phyloP scores from a whole-genome alignment of 179 eudicot species.

The Patellifolia procumbens region DNA sequence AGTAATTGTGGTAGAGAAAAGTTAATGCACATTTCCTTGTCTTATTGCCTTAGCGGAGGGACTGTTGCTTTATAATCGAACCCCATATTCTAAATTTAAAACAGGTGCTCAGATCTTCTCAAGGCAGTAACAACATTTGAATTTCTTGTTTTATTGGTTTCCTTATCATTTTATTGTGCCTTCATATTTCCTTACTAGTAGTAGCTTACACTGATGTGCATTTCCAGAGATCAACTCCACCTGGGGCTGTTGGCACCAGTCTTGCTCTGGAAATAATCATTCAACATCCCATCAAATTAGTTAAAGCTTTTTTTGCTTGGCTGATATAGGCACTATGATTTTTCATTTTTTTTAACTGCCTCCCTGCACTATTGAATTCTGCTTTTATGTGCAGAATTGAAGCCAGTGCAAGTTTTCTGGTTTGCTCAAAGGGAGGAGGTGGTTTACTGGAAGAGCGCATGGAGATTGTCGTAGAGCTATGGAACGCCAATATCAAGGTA shows the following conservation, averaged over 20 bases:
- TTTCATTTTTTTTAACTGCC: not conserved
- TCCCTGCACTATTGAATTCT: constrained; percentile 3
- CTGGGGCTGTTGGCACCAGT: constrained; percentile 94
- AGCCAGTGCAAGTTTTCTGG: constrained; percentile 49
- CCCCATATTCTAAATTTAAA: not conserved
- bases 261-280: constrained; percentile 85
- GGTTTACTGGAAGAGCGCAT: constrained; percentile 88
- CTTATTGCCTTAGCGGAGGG: too few species aligned
- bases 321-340: not conserved
- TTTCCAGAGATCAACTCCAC: constrained; percentile 79
- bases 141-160: not conserved
- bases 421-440: constrained; percentile 97
- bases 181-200: not conserved
- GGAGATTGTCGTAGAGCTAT: constrained; percentile 82
- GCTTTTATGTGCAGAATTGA: constrained; percentile 47
- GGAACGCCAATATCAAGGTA: constrained; percentile 88
- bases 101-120: not conserved
- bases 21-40: too few species aligned
- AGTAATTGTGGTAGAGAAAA: too few species aligned
- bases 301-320: not conserved
- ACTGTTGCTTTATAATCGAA: too few species aligned
- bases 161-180: not conserved
- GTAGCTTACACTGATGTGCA: constrained; percentile 1
- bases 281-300: constrained; percentile 36
- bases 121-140: not conserved